Conservation (phyloP, 768 basidiomycete genomes). For the Boletus tylopilopsis region DNA sequence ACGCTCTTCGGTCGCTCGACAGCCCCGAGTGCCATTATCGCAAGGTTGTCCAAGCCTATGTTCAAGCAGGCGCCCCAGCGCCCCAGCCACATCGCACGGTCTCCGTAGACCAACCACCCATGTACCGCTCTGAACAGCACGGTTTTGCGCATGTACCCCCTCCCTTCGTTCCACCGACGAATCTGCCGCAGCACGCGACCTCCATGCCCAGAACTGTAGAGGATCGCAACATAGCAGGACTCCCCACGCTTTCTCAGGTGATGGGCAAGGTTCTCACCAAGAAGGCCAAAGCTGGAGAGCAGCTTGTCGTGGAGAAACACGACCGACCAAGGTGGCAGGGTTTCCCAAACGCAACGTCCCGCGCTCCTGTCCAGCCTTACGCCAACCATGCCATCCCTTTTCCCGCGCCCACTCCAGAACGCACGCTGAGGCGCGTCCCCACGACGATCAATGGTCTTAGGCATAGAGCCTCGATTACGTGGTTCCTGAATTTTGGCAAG, state of each 20-base stretch:
- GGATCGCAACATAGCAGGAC: not conserved
- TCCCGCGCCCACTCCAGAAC: not conserved
- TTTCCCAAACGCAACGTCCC: not conserved
- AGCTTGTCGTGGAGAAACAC: not conserved
- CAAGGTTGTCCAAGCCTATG: conserved; percentile 16
- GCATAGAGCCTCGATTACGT: not conserved
- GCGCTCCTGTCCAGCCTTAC: not conserved
- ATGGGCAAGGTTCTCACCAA: conserved; percentile 8
- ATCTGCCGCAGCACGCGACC: not conserved
- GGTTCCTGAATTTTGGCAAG: conserved; percentile 6
- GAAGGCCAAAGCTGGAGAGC: conserved; percentile 1
- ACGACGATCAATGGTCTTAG: conserved; percentile 1
- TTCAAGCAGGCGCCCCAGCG: not conserved
- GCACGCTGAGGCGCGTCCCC: conserved; percentile 10
- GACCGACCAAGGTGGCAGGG: conserved; percentile 3
- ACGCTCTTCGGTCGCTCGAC: conserved; percentile 25
- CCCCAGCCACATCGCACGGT: conserved; percentile 7
- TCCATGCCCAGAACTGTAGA: not conserved
- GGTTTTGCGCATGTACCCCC: not conserved
- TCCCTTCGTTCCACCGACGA: not conserved
- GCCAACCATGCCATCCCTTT: conserved; percentile 12
- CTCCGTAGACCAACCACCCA: conserved; percentile 9
- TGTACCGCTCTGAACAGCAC: not conserved
- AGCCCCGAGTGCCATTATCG: conserved; percentile 26
- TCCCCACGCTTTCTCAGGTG: conserved; percentile 21